Conservation (phyloP, 2,329 filamentous ascomycete species). For the Aspergillus uvarum region DNA sequence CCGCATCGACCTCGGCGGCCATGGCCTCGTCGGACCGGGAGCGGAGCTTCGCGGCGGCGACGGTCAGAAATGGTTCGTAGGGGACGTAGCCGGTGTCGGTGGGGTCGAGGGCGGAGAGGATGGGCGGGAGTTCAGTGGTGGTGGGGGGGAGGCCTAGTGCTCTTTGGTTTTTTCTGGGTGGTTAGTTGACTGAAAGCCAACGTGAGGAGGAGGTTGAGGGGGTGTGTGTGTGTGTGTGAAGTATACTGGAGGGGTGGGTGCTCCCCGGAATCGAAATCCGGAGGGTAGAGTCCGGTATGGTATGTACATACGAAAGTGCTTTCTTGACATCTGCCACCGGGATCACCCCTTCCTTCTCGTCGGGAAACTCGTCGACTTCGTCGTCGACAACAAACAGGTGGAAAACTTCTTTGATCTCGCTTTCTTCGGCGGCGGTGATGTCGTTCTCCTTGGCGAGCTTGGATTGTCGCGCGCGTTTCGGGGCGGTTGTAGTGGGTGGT, state of each 20-base stretch:
- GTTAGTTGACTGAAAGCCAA: no score
- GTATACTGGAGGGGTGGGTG: no score
- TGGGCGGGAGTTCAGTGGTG: constrained; percentile 68
- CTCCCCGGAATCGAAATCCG: no score
- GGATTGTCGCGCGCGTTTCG: constrained; percentile 61
- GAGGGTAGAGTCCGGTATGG: no score
- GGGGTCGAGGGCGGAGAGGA: constrained; percentile 79
- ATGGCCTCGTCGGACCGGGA: constrained; percentile 53
- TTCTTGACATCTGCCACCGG: constrained; percentile 67
- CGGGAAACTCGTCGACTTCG: constrained; percentile 59
- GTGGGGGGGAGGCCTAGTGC: constrained; percentile 75
- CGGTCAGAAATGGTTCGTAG: constrained; percentile 80
- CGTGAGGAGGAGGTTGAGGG: no score
- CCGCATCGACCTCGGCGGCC: constrained; percentile 73
- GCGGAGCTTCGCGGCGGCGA: constrained; percentile 84
- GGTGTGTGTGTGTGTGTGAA: no score
- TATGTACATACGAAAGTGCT: constrained; percentile 63
- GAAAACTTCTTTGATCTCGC: constrained; percentile 89
- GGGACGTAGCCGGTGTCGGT: constrained; percentile 73
- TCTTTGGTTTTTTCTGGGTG: constrained; percentile 44
- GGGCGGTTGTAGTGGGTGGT: constrained; percentile 24
- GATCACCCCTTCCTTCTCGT: constrained; percentile 71
- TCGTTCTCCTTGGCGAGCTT: constrained; percentile 92
- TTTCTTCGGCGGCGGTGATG: constrained; percentile 78
- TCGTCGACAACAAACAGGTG: constrained; percentile 63